Conservation (phyloP, 1,139 yeast genomes). For the Geotrichum phurueaensis region DNA sequence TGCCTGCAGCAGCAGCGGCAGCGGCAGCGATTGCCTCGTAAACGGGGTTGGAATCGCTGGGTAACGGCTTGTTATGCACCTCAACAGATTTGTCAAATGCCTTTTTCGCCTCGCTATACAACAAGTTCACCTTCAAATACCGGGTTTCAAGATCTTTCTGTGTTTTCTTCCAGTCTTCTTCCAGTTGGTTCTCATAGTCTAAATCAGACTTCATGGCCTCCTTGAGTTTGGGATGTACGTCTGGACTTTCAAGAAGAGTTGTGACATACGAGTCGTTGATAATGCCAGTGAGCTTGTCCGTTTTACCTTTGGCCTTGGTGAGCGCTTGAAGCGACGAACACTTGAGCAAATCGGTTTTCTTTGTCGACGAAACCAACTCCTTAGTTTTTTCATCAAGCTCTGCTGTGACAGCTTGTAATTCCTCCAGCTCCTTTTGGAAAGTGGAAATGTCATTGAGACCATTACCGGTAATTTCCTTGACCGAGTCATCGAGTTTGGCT, state of each 20-base stretch:
- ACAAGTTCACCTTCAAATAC: slow-evolving; percentile 31
- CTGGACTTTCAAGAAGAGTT: slow-evolving; percentile 22
- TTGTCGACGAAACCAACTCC: slow-evolving; percentile 23
- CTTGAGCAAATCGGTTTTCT: slow-evolving; percentile 22
- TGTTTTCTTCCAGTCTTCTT: slow-evolving; percentile 31
- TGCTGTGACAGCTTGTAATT: slow-evolving; percentile 5
- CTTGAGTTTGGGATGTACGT: slow-evolving; percentile 22
- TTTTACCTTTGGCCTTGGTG: slow-evolving; percentile 20
- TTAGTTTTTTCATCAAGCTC: slow-evolving; percentile 41
- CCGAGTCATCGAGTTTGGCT: slow-evolving; percentile 13
- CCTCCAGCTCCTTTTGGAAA: slow-evolving; percentile 3
- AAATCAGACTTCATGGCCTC: slow-evolving; percentile 24
- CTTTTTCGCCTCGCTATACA: slow-evolving; percentile 31
- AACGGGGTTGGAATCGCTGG: slow-evolving; percentile 12
- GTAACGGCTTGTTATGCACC: slow-evolving; percentile 2
- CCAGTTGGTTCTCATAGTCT: slow-evolving; percentile 27
- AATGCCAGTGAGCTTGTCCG: slow-evolving; percentile 27
- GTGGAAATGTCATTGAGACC: slow-evolving; percentile 1
- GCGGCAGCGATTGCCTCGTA: slow-evolving; percentile 16
- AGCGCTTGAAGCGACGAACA: slow-evolving; percentile 23
- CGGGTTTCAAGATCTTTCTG: slow-evolving; percentile 35
- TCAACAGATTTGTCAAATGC: slow-evolving; percentile 22
- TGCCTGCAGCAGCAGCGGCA: slow-evolving; percentile 16
- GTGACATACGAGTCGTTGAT: slow-evolving; percentile 23
- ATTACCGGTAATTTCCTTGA: neutral